Evolutionary conservation across 2,329 filamentous ascomycete species (phyloP).

Genomic region (Fusarium sp.): DNA sequence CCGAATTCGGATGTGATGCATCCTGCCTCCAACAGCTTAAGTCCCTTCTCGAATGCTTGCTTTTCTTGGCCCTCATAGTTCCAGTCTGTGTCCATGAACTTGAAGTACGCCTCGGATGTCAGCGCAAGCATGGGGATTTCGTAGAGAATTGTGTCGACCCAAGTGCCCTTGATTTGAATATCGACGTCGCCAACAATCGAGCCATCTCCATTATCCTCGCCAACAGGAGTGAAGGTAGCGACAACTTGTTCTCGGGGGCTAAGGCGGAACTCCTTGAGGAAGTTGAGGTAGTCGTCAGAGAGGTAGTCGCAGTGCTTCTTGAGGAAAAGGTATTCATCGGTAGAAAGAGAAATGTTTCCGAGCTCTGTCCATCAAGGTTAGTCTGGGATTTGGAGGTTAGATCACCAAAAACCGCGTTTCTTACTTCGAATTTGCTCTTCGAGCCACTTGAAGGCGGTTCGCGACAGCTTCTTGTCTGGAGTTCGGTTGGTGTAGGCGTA

Average conservation of each 20-base stretch:
- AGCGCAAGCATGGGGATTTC: constrained; percentile 94
- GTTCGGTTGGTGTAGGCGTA: constrained; percentile 97
- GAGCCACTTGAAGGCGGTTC: constrained; percentile 86
- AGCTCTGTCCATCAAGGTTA: constrained; percentile 68
- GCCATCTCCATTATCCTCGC: constrained; percentile 68
- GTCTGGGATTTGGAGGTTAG: not conserved
- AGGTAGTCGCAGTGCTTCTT: constrained; percentile 84
- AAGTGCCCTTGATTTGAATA: constrained; percentile 81
- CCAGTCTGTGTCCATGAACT: constrained; percentile 95
- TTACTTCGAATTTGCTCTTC: constrained; percentile 81
- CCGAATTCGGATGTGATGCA: constrained; percentile 96
- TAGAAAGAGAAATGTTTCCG: constrained; percentile 79
- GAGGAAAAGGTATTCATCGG: constrained; percentile 84
- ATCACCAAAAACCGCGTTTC: constrained; percentile 39
- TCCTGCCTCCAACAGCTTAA: constrained; percentile 78
- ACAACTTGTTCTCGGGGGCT: constrained; percentile 83
- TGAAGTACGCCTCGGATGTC: constrained; percentile 96
- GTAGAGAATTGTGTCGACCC: constrained; percentile 96
- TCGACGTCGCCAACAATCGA: constrained; percentile 78
- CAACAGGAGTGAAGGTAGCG: constrained; percentile 70
- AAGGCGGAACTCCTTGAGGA: constrained; percentile 83
- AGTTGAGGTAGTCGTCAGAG: constrained; percentile 78
- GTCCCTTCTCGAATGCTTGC: constrained; percentile 83
- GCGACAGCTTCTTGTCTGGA: constrained; percentile 88
- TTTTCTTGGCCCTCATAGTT: constrained; percentile 87